Conservation (phyloP, 1,284 basidiomycete genomes). For the Papiliotrema terrestris region DNA sequence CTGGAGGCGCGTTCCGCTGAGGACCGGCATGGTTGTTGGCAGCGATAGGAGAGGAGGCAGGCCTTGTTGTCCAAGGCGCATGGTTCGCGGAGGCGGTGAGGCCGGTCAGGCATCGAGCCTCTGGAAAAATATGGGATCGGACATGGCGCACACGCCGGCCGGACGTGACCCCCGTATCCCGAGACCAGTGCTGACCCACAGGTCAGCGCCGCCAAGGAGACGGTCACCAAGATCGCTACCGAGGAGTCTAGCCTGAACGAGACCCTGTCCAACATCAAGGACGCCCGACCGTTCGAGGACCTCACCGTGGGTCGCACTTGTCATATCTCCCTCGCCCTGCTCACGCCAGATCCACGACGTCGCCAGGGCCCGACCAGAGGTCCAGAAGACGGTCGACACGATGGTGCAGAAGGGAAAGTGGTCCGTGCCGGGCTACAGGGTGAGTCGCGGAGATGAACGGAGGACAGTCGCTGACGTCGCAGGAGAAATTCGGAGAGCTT, state of each 20-base stretch:
- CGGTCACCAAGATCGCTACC: conserved; percentile 83
- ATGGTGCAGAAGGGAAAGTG: conserved; percentile 99
- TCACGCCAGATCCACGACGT: conserved; percentile 74
- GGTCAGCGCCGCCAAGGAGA: conserved; percentile 89
- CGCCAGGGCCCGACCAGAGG: conserved; percentile 86
- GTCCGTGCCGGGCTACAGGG: conserved; percentile 77
- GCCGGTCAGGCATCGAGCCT: too few relatives aligned
- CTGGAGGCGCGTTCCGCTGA: too few relatives aligned
- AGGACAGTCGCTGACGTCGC: conserved; percentile 43
- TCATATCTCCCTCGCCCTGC: background rate
- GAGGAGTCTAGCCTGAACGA: conserved; percentile 90
- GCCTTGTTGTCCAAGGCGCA: too few relatives aligned
- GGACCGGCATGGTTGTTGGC: too few relatives aligned
- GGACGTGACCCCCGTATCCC: too few relatives aligned
- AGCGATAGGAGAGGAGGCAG: too few relatives aligned
- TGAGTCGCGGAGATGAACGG: conserved; percentile 37
- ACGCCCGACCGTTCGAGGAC: conserved; percentile 96
- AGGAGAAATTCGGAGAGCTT: conserved; percentile 91
- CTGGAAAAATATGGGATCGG: too few relatives aligned
- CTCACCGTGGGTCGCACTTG: conserved; percentile 66
- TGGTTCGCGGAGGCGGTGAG: too few relatives aligned
- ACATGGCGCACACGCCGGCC: too few relatives aligned
- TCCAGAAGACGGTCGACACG: conserved; percentile 86
- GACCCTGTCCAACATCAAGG: conserved; percentile 95
- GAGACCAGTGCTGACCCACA: conserved; percentile 41